These are phyloP conservation scores for Rhizophora mangle DNA, from an alignment of 345 rosid species.

Conservation along the genomic window DNA sequence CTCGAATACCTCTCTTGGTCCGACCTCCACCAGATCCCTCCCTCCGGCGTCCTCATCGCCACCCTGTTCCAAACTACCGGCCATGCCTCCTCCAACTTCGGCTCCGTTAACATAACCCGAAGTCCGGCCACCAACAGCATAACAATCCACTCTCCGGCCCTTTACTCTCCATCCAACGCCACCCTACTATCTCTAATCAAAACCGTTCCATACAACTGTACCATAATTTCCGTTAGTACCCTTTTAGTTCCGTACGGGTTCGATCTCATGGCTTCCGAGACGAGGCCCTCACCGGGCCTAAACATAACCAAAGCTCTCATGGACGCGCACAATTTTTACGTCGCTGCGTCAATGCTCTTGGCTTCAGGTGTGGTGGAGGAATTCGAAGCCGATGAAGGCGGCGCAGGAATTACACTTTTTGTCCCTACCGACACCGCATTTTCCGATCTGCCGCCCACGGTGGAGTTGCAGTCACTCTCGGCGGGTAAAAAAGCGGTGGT, in stretches of 20 bases:
- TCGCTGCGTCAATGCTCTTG: conserved; percentile 72
- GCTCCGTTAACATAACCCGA: conserved; percentile 74
- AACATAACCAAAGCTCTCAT: conserved; percentile 71
- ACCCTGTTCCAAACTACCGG: conserved; percentile 80
- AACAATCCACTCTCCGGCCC: conserved; percentile 48
- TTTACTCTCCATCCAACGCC: conserved; percentile 49
- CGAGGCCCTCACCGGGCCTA: conserved; percentile 54
- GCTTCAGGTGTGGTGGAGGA: conserved; percentile 78
- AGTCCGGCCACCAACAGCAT: conserved; percentile 44
- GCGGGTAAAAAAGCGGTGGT: conserved; percentile 71
- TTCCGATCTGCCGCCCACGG: conserved; percentile 59
- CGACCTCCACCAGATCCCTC: conserved; percentile 62
- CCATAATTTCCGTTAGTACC: conserved; percentile 59
- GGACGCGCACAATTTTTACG: conserved; percentile 80
- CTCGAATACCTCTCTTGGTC: conserved; percentile 65
- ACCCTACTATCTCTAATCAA: conserved; percentile 54
- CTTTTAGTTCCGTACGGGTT: conserved; percentile 64
- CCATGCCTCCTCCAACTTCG: conserved; percentile 60
- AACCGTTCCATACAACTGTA: conserved; percentile 57
- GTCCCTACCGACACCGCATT: conserved; percentile 81
- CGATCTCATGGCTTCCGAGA: conserved; percentile 69
- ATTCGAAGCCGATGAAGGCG: conserved; percentile 74
- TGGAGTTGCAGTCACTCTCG: conserved; percentile 66
- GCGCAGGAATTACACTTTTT: conserved; percentile 87
- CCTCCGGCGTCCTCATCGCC: conserved; percentile 52